These are phyloP conservation scores for Lachnellula hyalina DNA, from an alignment of 2,329 filamentous ascomycete species.

Conservation along the genomic window DNA sequence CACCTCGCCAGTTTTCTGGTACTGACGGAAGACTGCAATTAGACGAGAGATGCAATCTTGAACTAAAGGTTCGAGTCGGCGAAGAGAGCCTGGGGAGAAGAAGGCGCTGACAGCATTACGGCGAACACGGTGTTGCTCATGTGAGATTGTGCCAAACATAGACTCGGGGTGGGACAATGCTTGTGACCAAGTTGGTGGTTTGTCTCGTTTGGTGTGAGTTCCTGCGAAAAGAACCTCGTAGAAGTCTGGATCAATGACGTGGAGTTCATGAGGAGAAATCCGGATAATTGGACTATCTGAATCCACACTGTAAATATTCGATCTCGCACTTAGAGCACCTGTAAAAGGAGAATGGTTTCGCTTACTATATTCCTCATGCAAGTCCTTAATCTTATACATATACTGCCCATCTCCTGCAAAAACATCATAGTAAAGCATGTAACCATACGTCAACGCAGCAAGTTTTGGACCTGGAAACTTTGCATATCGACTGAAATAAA, in stretches of 20 bases:
- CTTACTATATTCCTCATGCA: slow-evolving; percentile 38
- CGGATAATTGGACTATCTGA: slow-evolving; percentile 16
- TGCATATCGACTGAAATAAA: slow-evolving; percentile 14
- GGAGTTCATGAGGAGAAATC: slow-evolving; percentile 17
- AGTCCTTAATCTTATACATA: slow-evolving; percentile 37
- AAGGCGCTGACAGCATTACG: slow-evolving; percentile 16
- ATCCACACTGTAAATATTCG: background rate
- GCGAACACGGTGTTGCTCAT: slow-evolving; percentile 16
- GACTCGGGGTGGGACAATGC: slow-evolving; percentile 6
- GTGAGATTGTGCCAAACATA: slow-evolving; percentile 12
- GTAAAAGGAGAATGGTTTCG: background rate
- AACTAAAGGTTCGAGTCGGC: slow-evolving; percentile 14
- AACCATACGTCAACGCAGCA: slow-evolving; percentile 22
- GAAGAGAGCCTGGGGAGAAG: slow-evolving; percentile 14
- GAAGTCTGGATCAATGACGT: slow-evolving; percentile 18
- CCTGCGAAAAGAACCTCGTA: slow-evolving; percentile 20
- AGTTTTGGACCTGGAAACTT: slow-evolving; percentile 28
- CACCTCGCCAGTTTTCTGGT: slow-evolving; percentile 1
- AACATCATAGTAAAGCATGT: slow-evolving; percentile 37
- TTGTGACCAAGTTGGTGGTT: slow-evolving; percentile 14
- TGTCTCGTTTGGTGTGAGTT: slow-evolving; percentile 7
- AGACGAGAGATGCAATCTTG: slow-evolving; percentile 7
- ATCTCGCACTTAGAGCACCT: background rate
- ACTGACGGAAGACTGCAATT: slow-evolving; percentile 9
- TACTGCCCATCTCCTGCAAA: slow-evolving; percentile 36